Conservation (phyloP, 2,329 filamentous ascomycete genomes). For the Colletotrichum godetiae region DNA sequence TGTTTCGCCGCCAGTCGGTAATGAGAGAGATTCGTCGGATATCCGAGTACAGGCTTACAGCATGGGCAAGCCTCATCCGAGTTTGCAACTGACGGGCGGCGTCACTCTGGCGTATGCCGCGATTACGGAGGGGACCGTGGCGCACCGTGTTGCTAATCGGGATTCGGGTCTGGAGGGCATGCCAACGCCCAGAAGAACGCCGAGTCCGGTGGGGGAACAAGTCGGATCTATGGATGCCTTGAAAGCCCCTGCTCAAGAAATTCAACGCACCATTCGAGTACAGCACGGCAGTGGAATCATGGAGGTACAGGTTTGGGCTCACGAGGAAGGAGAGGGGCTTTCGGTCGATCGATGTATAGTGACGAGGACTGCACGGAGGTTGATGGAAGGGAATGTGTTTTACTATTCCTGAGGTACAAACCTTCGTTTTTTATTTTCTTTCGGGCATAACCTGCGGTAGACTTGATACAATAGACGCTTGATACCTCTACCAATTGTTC, state of each 20-base stretch:
- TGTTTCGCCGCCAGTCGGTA: constrained; percentile 48
- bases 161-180: background rate
- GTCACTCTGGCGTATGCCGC: constrained; percentile 59
- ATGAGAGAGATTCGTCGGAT: constrained; percentile 42
- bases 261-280: constrained; percentile 35
- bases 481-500: too few relatives aligned
- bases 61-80: constrained; percentile 62
- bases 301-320: constrained; percentile 39
- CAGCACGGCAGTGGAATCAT: constrained; percentile 45
- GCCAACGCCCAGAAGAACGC: constrained; percentile 38
- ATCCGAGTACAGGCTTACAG: constrained; percentile 59
- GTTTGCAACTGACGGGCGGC: constrained; percentile 63
- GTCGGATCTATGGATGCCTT: background rate
- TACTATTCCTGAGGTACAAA: constrained; percentile 38
- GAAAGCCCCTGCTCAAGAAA: background rate
- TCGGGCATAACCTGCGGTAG: constrained; percentile 4
- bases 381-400: constrained; percentile 46
- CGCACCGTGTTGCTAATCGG: constrained; percentile 35
- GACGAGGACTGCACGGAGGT: constrained; percentile 44
- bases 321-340: constrained; percentile 34
- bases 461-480: too few relatives aligned
- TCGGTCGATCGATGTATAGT: constrained; percentile 43
- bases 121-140: constrained; percentile 54
- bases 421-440: too few relatives aligned
- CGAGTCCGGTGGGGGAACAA: constrained; percentile 35